A percentile compares a stretch with the other conserved stretches of the same genome.
These are phyloP conservation scores for Plasmodium gaboni DNA, from an alignment of 169 alveolate genomes.

Conservation along the genomic window DNA sequence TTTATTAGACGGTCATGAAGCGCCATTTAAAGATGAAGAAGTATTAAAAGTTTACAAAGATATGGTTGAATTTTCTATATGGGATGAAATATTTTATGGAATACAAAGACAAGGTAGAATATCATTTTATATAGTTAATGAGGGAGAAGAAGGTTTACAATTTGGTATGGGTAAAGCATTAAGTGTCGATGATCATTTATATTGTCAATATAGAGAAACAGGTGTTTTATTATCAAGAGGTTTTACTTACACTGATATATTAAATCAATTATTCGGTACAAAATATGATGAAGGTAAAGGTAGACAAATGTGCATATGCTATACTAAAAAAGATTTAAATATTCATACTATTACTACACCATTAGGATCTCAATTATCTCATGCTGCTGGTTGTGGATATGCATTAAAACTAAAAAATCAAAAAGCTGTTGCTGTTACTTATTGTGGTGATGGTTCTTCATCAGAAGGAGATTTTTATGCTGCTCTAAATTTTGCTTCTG, in stretches of 20 bases:
- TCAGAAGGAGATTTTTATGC: conserved; percentile 97
- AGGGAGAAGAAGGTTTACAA: conserved; percentile 97
- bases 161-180: conserved; percentile 94
- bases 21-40: conserved; percentile 83
- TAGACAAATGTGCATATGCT: conserved; percentile 97
- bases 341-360: conserved; percentile 96
- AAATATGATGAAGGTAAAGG: conserved; percentile 95
- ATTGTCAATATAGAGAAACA: conserved; percentile 95
- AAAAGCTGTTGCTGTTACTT: conserved; percentile 92
- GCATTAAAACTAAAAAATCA: conserved; percentile 90
- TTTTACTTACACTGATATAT: conserved; percentile 87
- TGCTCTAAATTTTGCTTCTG: conserved; percentile 96
- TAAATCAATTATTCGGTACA: conserved; percentile 86
- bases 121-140: conserved; percentile 95
- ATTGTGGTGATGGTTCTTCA: conserved; percentile 99
- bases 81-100: conserved; percentile 88
- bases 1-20: conserved; percentile 77
- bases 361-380: conserved; percentile 95
- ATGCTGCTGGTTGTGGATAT: conserved; percentile 97
- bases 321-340: conserved; percentile 89
- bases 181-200: conserved; percentile 89
- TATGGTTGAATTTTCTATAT: conserved; percentile 84
- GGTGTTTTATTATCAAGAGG: conserved; percentile 95
- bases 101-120: conserved; percentile 93
- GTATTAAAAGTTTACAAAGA: conserved; percentile 78